Base-by-base conservation (phyloP, 2,329 filamentous ascomycete genomes). In the Nemania sp. region DNA sequence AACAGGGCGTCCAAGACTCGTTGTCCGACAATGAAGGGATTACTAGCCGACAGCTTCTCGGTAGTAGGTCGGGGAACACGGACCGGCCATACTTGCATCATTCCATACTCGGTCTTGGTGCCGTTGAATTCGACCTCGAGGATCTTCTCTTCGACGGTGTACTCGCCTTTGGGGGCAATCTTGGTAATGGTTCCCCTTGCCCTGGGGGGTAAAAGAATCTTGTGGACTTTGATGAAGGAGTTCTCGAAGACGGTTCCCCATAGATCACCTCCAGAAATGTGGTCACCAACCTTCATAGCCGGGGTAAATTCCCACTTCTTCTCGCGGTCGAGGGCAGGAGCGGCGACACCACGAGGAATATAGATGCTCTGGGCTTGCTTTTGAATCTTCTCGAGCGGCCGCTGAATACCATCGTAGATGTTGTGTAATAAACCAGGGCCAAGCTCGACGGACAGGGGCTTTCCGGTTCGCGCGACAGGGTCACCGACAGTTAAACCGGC, bases 61-160 rank as follows among this genome's bases (percentile, higher is more conserved):
- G 90, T 95, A 54, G 92, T 91, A 32, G 96, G 96, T 77, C 96
- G 91, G 66, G 96, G 94, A 59, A 97, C 96, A 87, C 96, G 94
- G 77, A 98, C 96, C 66, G 96, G 96, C 96, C 96, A 99, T 74
- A 90, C 90, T 84, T 99, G 96, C 94, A 98, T 97, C 96, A 99
- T 98, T 80, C 91, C 92, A 81, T 93, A 95, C 81, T 95, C 92
- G 65, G 92, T 92, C 87, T 95, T 97, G 84, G 94, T 93, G 78
- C 96, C 96, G 78, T 99, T 93, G 80, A 99, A 99, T 81, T 99
- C 96, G 71, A 98, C 88, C 82, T 98, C 95, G 77, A 99, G 86
- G 71, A 99, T 91, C 82, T 97, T 97, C 80, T 97, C 92, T 64
- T 92, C 93, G 38, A 99, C 94, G 3, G 93, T 98, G 83, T 97